These are phyloP conservation scores for Lipomyces oligophaga DNA, from an alignment of 805 yeast genomes.

Conservation along the genomic window DNA sequence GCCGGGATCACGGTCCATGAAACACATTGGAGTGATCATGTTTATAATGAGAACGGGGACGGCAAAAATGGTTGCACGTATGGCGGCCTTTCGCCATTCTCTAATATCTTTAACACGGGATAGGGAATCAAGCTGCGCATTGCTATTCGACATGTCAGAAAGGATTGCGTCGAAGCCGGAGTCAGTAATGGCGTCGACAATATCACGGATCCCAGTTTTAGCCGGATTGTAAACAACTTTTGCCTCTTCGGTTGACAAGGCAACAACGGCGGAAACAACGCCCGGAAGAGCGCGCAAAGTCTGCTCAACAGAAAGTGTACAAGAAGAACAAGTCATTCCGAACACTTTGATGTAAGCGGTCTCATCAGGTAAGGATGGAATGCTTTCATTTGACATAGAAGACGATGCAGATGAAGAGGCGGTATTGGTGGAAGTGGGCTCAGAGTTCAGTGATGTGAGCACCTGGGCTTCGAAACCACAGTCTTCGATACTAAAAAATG, in stretches of 20 bases:
- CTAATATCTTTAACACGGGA: slow-evolving; percentile 66
- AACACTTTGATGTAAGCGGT: slow-evolving; percentile 34
- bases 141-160: slow-evolving; percentile 46
- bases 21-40: slow-evolving; percentile 37
- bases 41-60: slow-evolving; percentile 52
- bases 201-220: slow-evolving; percentile 57
- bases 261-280: slow-evolving; percentile 48
- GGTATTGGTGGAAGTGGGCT: slow-evolving; percentile 9
- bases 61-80: slow-evolving; percentile 54
- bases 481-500: slow-evolving; percentile 53
- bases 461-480: slow-evolving; percentile 64
- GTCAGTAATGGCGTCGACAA: slow-evolving; percentile 52
- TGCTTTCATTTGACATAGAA: slow-evolving; percentile 7
- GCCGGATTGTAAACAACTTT: slow-evolving; percentile 50
- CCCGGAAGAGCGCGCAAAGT: slow-evolving; percentile 48
- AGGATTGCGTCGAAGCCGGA: slow-evolving; percentile 54
- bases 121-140: slow-evolving; percentile 65
- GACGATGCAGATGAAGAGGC: slow-evolving; percentile 7
- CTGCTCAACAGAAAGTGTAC: slow-evolving; percentile 49
- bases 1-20: slow-evolving; percentile 31
- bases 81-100: slow-evolving; percentile 61
- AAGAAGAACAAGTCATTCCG: slow-evolving; percentile 63
- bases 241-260: slow-evolving; percentile 54
- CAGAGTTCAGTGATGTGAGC: slow-evolving; percentile 23
- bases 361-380: slow-evolving; percentile 15